Conservation (phyloP, 2,329 filamentous ascomycete species). For the Penicillium italicum region DNA sequence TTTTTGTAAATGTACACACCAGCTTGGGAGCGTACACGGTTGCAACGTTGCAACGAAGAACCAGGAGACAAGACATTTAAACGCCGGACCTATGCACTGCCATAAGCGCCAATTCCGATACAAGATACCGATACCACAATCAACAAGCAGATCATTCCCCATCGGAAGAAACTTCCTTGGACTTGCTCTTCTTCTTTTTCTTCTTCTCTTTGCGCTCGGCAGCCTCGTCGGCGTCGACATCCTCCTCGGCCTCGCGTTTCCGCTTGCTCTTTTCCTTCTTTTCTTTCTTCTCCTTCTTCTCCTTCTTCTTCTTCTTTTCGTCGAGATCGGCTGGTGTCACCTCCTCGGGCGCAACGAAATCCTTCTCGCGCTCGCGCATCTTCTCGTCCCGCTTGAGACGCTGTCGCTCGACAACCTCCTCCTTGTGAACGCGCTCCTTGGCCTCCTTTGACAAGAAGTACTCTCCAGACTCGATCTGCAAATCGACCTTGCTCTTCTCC, state of each 20-base stretch:
- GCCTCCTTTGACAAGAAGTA: slow-evolving; percentile 93
- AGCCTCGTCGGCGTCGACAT: slow-evolving; percentile 31
- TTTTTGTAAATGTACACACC: slow-evolving; percentile 18
- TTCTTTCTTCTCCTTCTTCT: slow-evolving; percentile 45
- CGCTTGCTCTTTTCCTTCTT: slow-evolving; percentile 46
- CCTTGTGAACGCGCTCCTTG: slow-evolving; percentile 76
- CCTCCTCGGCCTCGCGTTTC: slow-evolving; percentile 36
- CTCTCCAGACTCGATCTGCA: slow-evolving; percentile 96
- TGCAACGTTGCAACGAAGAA: slow-evolving; percentile 16
- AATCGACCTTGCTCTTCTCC: slow-evolving; percentile 98
- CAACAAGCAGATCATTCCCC: slow-evolving; percentile 22
- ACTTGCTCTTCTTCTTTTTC: slow-evolving; percentile 46
- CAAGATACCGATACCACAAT: slow-evolving; percentile 17
- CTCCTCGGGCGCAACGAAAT: slow-evolving; percentile 85
- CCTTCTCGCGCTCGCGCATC: slow-evolving; percentile 76
- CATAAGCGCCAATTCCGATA: slow-evolving; percentile 33
- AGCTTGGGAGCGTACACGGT: slow-evolving; percentile 8
- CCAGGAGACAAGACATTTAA: slow-evolving; percentile 18
- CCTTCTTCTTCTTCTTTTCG: slow-evolving; percentile 53
- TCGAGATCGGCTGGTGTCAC: slow-evolving; percentile 53
- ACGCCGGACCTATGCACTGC: slow-evolving; percentile 40
- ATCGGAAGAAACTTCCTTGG: slow-evolving; percentile 29
- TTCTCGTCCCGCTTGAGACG: slow-evolving; percentile 84
- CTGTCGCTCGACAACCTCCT: slow-evolving; percentile 79
- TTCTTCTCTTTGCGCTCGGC: slow-evolving; percentile 61